Base-by-base conservation (phyloP, 441 rosid species). In the Kokia cookei region DNA sequence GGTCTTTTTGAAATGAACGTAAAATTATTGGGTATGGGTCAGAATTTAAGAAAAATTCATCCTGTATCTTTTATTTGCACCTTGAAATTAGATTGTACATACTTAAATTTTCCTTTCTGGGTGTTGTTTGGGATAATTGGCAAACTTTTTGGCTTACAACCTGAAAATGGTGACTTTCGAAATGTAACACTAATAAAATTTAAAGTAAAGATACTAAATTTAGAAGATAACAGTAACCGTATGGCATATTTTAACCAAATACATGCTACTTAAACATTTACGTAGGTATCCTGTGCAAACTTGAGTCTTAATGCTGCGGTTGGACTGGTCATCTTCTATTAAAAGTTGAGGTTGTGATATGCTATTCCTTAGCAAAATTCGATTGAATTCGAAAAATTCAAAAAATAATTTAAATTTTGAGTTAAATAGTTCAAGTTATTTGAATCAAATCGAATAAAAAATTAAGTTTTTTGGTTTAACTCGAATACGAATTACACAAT, bases 1-100 rank as follows among this genome's bases (percentile, higher is more conserved):
- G 53, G 43, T 58, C 15, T 10, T 64, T 27, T n/a, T 59, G 45
- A 32, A 65, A 53, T 68, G 66, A 43, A 22, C 37, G 76, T 72
- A 50, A 43, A 17, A 13, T 72, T 22, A 59, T 0, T 57, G 73
- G 12, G 58, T 45, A 0, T 13, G 40, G 12, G 11, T 14, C 22
- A 35, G n/a, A 64, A 19, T 37, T 73, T 63, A 47, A 29, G 68
- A 65, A 64, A 43, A 17, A 3, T 0, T 26, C 19, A 17, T 45
- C 66, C 61, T n/a, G 27, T 53, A 15, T 45, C 24, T 48, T 59
- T 14, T 60, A 22, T 43, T 58, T 5, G 13, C 37, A 22, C 13
- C 12, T 71, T 26, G 5, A 50, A 60, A 32, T 43, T 4, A 4
- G 69, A 24, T 65, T 24, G 11, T 45, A 24, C 24, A 22, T 14